A percentile compares a stretch with the other conserved stretches of the same genome.
phyloP scores from a whole-genome alignment of 2,329 filamentous ascomycete genomes.

The Fusarium drepaniforme region DNA sequence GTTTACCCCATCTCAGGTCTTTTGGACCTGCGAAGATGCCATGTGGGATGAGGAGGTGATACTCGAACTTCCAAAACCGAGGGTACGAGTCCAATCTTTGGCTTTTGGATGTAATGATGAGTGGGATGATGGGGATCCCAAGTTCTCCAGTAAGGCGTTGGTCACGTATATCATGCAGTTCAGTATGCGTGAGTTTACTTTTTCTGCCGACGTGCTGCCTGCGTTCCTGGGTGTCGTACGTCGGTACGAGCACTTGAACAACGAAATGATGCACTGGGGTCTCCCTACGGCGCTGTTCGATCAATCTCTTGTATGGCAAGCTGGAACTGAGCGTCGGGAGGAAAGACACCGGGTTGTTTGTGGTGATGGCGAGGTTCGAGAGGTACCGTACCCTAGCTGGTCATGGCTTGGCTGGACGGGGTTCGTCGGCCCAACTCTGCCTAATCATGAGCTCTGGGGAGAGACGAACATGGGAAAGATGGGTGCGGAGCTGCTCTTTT shows the following conservation, averaged over 20 bases:
- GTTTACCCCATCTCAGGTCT: slow-evolving; percentile 19
- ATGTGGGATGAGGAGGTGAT: slow-evolving; percentile 32
- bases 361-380: not conserved
- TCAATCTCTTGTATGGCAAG: slow-evolving; percentile 8
- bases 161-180: slow-evolving; percentile 14
- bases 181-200: slow-evolving; percentile 13
- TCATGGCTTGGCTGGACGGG: not conserved
- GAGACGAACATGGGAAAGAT: not conserved
- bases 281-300: not conserved
- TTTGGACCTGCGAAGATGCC: slow-evolving; percentile 14
- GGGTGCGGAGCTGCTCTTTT: not conserved
- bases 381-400: slow-evolving; percentile 1
- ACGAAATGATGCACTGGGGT: slow-evolving; percentile 19
- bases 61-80: slow-evolving; percentile 1
- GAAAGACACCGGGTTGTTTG: not conserved
- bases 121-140: slow-evolving; percentile 10
- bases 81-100: not conserved
- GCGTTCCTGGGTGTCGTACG: slow-evolving; percentile 22
- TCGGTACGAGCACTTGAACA: slow-evolving; percentile 25
- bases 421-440: not conserved
- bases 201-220: slow-evolving; percentile 2
- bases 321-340: not conserved
- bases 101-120: slow-evolving; percentile 17
- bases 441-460: not conserved
- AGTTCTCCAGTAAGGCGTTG: slow-evolving; percentile 1